Evolutionary conservation across 2,329 filamentous ascomycete genomes (phyloP), one percentile per base, ranked within the genome.

Genomic region (Beauveria pseudobassiana): DNA sequence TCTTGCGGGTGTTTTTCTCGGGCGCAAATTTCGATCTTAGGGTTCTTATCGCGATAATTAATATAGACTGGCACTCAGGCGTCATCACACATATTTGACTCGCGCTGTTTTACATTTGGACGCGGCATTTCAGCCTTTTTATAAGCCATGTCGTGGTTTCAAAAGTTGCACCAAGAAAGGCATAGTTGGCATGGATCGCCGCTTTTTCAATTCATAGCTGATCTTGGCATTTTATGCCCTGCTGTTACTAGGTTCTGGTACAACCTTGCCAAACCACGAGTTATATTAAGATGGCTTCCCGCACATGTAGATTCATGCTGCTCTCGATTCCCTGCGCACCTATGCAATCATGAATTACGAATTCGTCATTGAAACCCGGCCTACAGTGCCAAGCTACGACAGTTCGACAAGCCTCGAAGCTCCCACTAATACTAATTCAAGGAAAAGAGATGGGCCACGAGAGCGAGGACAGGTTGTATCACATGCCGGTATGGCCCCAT

Each of bases 1-100:
- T 69, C 69, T 71, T 64, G 59, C 60, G 55, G 45, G 43, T 20
- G 55, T 58, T n/a, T 45, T 49, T 58, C 28, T 12, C 38, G 4
- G 55, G 55, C 43, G 28, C 30, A 49, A 49, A 16, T 30, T 14
- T 20, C 49, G n/a, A 40, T 40, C 9, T 28, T 26, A 7, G 55
- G 55, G 24, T 38, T 38, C 9, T 42, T 57, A 40, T 26, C 20
- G 43, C 43, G 28, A 8, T 28, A 10, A 49, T 6, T 42, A 58
- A 50, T 50, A 20, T 18, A 50, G 9, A 24, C 6, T 58, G 20
- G n/a, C 20, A 20, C 42, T 48, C 4, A 26, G n/a, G 22, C 20
- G 34, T 16, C 16, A 42, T 42, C 3, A n/a, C 4, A 24, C 24
- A 14, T 7, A 7, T 9, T 49, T 8, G 20, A 7, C 16, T 14